Evolutionary conservation across 768 basidiomycete species (phyloP), one percentile per base, ranked within the genome.

Genomic region (Leucosporidium yakuticum): DNA sequence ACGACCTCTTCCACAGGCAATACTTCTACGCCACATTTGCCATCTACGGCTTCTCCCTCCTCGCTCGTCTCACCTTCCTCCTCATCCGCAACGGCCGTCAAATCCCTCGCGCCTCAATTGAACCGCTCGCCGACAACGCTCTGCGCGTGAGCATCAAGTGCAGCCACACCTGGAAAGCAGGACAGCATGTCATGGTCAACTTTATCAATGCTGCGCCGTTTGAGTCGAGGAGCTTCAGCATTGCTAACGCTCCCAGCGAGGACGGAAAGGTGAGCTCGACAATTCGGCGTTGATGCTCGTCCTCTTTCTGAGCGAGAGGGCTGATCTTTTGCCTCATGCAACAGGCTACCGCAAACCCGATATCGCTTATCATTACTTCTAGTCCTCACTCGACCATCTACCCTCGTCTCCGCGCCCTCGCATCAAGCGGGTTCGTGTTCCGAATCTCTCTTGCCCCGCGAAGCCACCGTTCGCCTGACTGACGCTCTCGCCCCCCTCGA

Each of bases 131-230:
- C 25, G 71, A 69, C 57, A 63, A 71, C 39, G 65, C 72, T 23
- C 60, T 76, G 29, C 65, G 70, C 32, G 67, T 76, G n/a, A 70
- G 66, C 15, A 55, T 70, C 31, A 36, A 21, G 19, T 23, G 27
- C 14, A 44, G 39, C 31, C 63, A 71, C 36, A 50, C 55, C 27
- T 76, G 75, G 75, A 65, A 57, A 9, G 74, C 75, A 0, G 75
- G 75, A 6, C 74, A 75, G 60, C 75, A 76, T 59, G 70, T 63
- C 65, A 75, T 74, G 27, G 56, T 76, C 67, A 76, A 76, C 67
- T 76, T 76, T 48, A 20, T 70, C 65, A 69, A 65, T 27, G 64
- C 65, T 5, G 59, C 56, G 36, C 73, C 72, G 17, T 65, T 76
- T 56, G 74, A 76, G 51, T 65, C 63, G 12, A 74, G 75, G 57